Base-by-base conservation (phyloP, 805 yeast genomes). In the Lipomyces yamanashiensis region DNA sequence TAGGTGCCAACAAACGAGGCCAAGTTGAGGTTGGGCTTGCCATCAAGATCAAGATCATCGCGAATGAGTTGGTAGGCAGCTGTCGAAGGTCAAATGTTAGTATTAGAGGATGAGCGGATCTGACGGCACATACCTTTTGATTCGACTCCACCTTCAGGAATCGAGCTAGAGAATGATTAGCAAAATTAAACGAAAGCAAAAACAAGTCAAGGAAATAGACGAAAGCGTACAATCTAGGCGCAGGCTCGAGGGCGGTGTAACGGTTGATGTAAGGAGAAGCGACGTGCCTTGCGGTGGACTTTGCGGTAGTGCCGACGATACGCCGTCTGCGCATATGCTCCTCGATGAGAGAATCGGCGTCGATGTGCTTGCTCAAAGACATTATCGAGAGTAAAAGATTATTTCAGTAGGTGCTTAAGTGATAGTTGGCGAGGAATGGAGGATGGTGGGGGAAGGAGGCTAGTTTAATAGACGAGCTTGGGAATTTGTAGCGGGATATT, bases 1-100 rank as follows among this genome's bases (percentile, higher is more conserved):
- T 79, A 82, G 7, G 96, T 92, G 77, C 89, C 90, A 67, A 92
- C 98, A 74, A 92, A 92, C 37, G 63, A 58, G 39, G 98, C 98
- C 74, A 92, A 77, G 74, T 92, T 92, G 74, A 92, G 80, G 21
- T 86, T 84, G 28, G 97, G 95, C 70, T 82, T 85, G 17, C 97
- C 97, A 74, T 92, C 97, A 63, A 92, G 80, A 13, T 86, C 79
- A 76, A 92, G 79, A 68, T 89, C 96, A 72, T 88, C 89, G 68
- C 83, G 85, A 64, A 92, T 80, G 71, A 88, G 76, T 47, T 85
- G 80, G 72, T 85, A 87, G 9, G 90, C 87, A 58, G 80, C 67
- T 57, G 39, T 2, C 10, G 48, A 40, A 39, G 19, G 4, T 43
- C 47, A n/a, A 43, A 19, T 2, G 47, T 43, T 43, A 43, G 47